A percentile compares a stretch with the other conserved stretches of the same genome.
phyloP scores from a whole-genome alignment of 2,329 filamentous ascomycete genomes.

The Botryosphaeria dothidea region DNA sequence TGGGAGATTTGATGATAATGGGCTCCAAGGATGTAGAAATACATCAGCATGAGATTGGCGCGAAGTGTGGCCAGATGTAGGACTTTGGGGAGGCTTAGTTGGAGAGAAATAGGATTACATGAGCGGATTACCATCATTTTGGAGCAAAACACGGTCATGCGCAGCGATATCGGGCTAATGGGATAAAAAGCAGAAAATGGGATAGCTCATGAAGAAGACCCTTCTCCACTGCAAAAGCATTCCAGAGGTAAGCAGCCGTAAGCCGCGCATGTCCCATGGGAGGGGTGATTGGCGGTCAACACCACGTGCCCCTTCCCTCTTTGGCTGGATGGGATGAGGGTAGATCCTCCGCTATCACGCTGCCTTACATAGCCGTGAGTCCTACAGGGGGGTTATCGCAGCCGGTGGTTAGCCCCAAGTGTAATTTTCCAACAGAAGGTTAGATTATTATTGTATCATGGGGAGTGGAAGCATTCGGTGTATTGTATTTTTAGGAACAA shows the following conservation, averaged over 20 bases:
- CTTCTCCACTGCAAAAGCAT: not conserved
- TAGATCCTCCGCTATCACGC: not conserved
- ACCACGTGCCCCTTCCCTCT: not conserved
- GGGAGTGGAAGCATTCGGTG: too few species aligned
- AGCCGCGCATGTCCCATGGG: not conserved
- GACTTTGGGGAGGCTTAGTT: not conserved
- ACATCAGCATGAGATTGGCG: not conserved
- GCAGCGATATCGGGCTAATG: not conserved
- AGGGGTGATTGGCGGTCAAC: not conserved
- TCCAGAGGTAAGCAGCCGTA: constrained; percentile 11
- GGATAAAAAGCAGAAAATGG: not conserved
- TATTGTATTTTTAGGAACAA: too few species aligned
- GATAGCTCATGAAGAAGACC: not conserved
- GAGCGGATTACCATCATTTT: not conserved
- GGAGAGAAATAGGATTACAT: not conserved
- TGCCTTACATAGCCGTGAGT: not conserved
- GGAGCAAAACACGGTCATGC: not conserved
- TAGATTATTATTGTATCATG: too few species aligned
- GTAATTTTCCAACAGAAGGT: too few species aligned
- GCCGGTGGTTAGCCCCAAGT: too few species aligned
- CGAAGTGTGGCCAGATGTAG: not conserved
- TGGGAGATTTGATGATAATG: not conserved
- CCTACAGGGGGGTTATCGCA: too few species aligned
- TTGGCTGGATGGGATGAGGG: not conserved
- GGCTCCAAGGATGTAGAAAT: not conserved